phyloP scores from a whole-genome alignment of 2,329 filamentous ascomycete genomes.

The Meredithiella fracta region DNA sequence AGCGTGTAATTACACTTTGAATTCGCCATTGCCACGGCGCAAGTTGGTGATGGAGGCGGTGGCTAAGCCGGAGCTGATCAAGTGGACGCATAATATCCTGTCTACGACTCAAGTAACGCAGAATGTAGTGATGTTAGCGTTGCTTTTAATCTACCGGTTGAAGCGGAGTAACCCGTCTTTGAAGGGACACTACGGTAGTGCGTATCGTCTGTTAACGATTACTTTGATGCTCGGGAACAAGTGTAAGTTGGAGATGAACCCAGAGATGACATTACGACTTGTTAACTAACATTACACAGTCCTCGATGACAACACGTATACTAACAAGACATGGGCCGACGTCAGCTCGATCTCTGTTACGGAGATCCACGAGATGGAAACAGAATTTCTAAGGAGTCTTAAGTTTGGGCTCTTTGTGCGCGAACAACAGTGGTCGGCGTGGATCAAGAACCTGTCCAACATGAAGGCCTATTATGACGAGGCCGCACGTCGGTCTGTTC shows the following conservation, averaged over 20 bases:
- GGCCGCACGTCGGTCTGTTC: conserved; percentile 34
- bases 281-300: conserved; percentile 31
- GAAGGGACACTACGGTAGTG: conserved; percentile 81
- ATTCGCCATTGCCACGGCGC: conserved; percentile 22
- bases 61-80: conserved; percentile 32
- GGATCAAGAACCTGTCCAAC: conserved; percentile 67
- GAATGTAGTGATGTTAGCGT: conserved; percentile 78
- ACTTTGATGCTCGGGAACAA: conserved; percentile 97
- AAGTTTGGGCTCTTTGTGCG: conserved; percentile 83
- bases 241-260: conserved; percentile 44
- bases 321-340: conserved; percentile 98
- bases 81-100: conserved; percentile 84
- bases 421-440: conserved; percentile 69
- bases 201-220: conserved; percentile 82
- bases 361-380: conserved; percentile 98
- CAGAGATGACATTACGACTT: background rate
- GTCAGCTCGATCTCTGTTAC: conserved; percentile 86
- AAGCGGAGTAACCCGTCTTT: conserved; percentile 82
- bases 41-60: conserved; percentile 54
- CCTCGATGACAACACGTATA: conserved; percentile 96
- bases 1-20: conserved; percentile 43
- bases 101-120: conserved; percentile 92
- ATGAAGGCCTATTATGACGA: conserved; percentile 68
- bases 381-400: conserved; percentile 99
- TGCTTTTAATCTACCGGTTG: conserved; percentile 83